Evolutionary conservation across 129 eudicot genomes (phyloP).

Genomic region (Oenanthe sinensis): DNA sequence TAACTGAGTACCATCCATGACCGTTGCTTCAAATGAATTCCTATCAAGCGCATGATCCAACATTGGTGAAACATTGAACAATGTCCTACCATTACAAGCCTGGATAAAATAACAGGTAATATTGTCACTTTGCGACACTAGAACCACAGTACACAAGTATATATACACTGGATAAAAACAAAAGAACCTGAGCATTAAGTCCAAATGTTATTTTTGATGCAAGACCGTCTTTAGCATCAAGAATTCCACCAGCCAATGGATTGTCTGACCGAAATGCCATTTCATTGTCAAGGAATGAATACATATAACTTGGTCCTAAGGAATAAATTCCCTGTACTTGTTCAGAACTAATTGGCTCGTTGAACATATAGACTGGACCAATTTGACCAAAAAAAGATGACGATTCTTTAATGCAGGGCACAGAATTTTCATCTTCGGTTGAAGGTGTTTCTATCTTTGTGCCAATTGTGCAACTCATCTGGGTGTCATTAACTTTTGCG

Average conservation of each 20-base stretch:
- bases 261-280: slow-evolving; percentile 47
- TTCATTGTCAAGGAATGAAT: slow-evolving; percentile 85
- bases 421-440: slow-evolving; percentile 42
- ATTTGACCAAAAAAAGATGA: slow-evolving; percentile 81
- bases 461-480: slow-evolving; percentile 75
- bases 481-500: slow-evolving; percentile 65
- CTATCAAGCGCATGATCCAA: slow-evolving; percentile 60
- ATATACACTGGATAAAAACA: neutral
- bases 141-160: neutral
- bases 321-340: slow-evolving; percentile 76
- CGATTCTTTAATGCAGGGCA: slow-evolving; percentile 45
- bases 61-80: slow-evolving; percentile 78
- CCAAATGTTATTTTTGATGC: slow-evolving; percentile 90
- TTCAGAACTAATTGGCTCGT: slow-evolving; percentile 77
- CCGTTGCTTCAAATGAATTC: slow-evolving; percentile 72
- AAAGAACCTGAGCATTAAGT: slow-evolving; percentile 91
- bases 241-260: slow-evolving; percentile 69
- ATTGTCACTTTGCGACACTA: neutral
- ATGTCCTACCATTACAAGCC: slow-evolving; percentile 76
- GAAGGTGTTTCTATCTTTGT: slow-evolving; percentile 42
- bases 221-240: slow-evolving; percentile 89
- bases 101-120: slow-evolving; percentile 21
- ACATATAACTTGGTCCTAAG: slow-evolving; percentile 96
- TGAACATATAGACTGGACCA: slow-evolving; percentile 85
- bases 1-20: slow-evolving; percentile 74